Evolutionary conservation across 2,329 filamentous ascomycete genomes (phyloP).

Genomic region (Botryotinia convoluta): DNA sequence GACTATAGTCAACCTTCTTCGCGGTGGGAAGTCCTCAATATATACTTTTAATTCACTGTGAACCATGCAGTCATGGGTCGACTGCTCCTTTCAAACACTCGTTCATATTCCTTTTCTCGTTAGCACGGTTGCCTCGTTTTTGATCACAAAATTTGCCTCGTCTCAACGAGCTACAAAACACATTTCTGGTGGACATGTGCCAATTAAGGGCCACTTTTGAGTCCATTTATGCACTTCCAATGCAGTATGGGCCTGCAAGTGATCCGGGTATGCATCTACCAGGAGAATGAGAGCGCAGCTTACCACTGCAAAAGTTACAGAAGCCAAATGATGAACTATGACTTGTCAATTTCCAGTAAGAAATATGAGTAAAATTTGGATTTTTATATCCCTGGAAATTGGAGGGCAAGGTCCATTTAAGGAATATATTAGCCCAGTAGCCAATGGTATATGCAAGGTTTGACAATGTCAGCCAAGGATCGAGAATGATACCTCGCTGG

Average conservation of each 20-base stretch:
- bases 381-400: background rate
- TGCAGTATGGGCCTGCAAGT: conserved; percentile 18
- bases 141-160: conserved; percentile 21
- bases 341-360: background rate
- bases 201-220: conserved; percentile 11
- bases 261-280: conserved; percentile 11
- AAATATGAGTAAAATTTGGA: background rate
- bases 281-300: conserved; percentile 8
- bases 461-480: conserved; percentile 3
- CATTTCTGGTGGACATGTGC: conserved; percentile 12
- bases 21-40: conserved; percentile 26
- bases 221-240: conserved; percentile 8
- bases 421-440: background rate
- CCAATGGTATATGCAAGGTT: background rate
- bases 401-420: background rate
- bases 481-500: background rate
- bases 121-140: conserved; percentile 34
- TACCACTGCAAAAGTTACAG: conserved; percentile 13
- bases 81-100: conserved; percentile 24
- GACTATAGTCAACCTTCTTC: background rate
- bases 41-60: conserved; percentile 24
- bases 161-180: conserved; percentile 22
- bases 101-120: conserved; percentile 20
- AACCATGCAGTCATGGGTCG: conserved; percentile 25
- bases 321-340: background rate